Percentiles rank a stretch among this genome's conserved stretches.
These are phyloP conservation scores for Kuraishia ogatae DNA, from an alignment of 805 yeast species.

Conservation along the genomic window DNA sequence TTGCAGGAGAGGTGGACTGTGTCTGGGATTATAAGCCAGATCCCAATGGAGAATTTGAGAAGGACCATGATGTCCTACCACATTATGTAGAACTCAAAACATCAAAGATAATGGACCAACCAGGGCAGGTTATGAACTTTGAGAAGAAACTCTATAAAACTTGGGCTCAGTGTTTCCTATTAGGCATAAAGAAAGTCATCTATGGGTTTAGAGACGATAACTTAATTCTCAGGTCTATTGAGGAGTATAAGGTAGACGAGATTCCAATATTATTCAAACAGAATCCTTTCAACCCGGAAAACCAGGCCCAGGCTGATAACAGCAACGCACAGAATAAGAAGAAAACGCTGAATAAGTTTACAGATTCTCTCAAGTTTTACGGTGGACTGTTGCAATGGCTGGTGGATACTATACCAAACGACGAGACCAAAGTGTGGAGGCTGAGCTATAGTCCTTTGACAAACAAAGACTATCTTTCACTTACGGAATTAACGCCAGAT, in stretches of 20 bases:
- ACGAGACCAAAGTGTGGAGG: conserved; percentile 40
- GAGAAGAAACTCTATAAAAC: conserved; percentile 70
- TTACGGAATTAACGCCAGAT: conserved; percentile 34
- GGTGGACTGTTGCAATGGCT: conserved; percentile 83
- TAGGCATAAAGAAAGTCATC: conserved; percentile 74
- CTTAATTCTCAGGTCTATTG: conserved; percentile 56
- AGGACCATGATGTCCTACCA: conserved; percentile 36
- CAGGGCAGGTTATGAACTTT: conserved; percentile 52
- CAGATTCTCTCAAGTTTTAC: conserved; percentile 77
- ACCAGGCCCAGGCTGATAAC: conserved; percentile 13
- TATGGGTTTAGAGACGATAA: conserved; percentile 84
- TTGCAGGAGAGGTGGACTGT: conserved; percentile 93
- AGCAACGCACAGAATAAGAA: conserved; percentile 24
- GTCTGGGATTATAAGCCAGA: conserved; percentile 73
- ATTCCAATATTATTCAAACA: conserved; percentile 63
- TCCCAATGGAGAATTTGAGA: conserved; percentile 11
- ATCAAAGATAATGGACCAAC: conserved; percentile 42
- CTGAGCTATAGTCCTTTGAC: conserved; percentile 45
- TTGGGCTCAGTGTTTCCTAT: conserved; percentile 91
- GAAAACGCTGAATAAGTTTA: conserved; percentile 47
- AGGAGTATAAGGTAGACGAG: conserved; percentile 69
- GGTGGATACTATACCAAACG: conserved; percentile 41
- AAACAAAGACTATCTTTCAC: conserved; percentile 38
- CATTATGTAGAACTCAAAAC: conserved; percentile 89
- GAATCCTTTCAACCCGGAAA: conserved; percentile 26